phyloP scores from a whole-genome alignment of 305 asterid species.

The Rubia occidens region DNA sequence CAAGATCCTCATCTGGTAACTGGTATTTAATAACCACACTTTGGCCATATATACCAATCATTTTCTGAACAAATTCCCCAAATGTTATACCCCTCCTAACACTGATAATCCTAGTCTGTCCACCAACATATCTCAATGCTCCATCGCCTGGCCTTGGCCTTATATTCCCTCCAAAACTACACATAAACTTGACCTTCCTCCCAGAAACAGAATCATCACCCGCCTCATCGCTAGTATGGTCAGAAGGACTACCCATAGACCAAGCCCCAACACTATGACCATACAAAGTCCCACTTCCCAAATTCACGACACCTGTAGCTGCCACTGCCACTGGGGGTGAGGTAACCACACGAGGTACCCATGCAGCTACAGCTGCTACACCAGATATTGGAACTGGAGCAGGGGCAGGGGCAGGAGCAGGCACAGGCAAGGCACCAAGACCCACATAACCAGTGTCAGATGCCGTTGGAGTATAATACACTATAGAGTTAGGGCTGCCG shows the following conservation, averaged over 20 bases:
- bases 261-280: conserved; percentile 7
- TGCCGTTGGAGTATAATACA: conserved; percentile 16
- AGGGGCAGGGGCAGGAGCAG: conserved; percentile 2
- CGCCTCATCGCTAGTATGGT: conserved; percentile 58
- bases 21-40: conserved; percentile 76
- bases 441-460: conserved; percentile 38
- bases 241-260: conserved; percentile 32
- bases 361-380: conserved; percentile 19
- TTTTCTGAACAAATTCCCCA: conserved; percentile 52
- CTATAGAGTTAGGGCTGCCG: conserved; percentile 17
- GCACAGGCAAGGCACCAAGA: conserved; percentile 21
- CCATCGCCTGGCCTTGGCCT: conserved; percentile 86
- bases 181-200: conserved; percentile 70
- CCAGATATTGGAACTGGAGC: conserved; percentile 12
- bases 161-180: conserved; percentile 96
- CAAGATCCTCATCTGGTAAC: conserved; percentile 95
- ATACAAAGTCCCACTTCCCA: conserved; percentile 10
- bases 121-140: conserved; percentile 82
- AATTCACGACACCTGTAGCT: conserved; percentile 14
- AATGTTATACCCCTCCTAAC: conserved; percentile 56
- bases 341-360: conserved; percentile 22
- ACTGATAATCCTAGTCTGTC: conserved; percentile 82
- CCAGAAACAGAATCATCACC: conserved; percentile 60
- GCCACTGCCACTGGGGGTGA: conserved; percentile 8
- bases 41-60: conserved; percentile 46